Percentiles rank a stretch among this genome's conserved stretches.
Conservation (phyloP, 768 basidiomycete genomes). For the Chiua virens region DNA sequence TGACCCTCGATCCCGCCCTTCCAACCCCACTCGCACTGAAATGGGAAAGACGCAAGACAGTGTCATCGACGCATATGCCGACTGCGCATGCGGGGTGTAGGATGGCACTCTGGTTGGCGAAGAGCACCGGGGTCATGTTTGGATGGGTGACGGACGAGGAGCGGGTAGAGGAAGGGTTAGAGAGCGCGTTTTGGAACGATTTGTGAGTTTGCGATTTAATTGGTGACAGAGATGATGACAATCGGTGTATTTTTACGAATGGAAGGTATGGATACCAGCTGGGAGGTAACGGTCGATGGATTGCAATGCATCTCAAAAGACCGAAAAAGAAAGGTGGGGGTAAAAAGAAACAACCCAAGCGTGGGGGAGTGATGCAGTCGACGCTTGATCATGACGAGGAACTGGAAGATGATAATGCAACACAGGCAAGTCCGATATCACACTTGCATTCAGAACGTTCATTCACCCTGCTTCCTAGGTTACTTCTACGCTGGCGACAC, state of each 20-base stretch:
- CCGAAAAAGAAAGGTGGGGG: slow-evolving; percentile 52
- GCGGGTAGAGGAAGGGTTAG: slow-evolving; percentile 76
- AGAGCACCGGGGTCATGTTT: slow-evolving; percentile 74
- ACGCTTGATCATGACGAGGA: slow-evolving; percentile 14
- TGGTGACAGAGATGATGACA: background rate
- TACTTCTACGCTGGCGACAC: background rate
- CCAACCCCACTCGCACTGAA: slow-evolving; percentile 51
- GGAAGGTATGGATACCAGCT: slow-evolving; percentile 77
- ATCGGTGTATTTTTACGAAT: background rate
- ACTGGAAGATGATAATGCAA: slow-evolving; percentile 13
- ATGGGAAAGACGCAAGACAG: slow-evolving; percentile 86
- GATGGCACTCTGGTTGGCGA: slow-evolving; percentile 77
- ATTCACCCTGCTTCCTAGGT: background rate
- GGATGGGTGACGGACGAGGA: slow-evolving; percentile 91
- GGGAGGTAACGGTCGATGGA: slow-evolving; percentile 73
- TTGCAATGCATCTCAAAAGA: slow-evolving; percentile 65
- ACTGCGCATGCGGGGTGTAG: slow-evolving; percentile 77
- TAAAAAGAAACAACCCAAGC: slow-evolving; percentile 40
- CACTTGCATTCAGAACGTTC: background rate
- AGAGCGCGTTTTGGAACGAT: slow-evolving; percentile 87
- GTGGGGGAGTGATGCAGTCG: background rate
- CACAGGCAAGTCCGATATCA: slow-evolving; percentile 6
- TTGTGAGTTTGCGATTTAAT: slow-evolving; percentile 47
- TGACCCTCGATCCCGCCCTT: slow-evolving; percentile 30
- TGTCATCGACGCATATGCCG: slow-evolving; percentile 55